A percentile compares a stretch with the other conserved stretches of the same genome.
phyloP scores from a whole-genome alignment of 345 rosid species.

The Bruguiera parviflora region DNA sequence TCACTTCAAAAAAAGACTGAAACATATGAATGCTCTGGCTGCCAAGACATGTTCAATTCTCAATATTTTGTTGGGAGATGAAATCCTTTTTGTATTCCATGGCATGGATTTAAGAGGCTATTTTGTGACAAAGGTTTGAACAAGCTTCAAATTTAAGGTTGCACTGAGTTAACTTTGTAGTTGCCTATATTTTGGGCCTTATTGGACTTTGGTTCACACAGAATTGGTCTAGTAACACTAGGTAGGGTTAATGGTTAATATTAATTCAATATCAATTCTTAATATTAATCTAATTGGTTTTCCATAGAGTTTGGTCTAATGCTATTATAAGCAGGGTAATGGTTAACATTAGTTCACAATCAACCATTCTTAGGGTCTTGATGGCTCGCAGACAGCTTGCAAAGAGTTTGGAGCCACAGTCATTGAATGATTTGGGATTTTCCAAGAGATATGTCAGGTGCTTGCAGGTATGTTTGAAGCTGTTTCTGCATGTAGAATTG shows the following conservation, averaged over 20 bases:
- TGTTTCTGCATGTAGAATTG: constrained; percentile 7
- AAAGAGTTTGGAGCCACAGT: constrained; percentile 82
- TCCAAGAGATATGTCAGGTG: constrained; percentile 95
- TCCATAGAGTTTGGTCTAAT: not conserved
- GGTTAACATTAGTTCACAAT: constrained; percentile 9
- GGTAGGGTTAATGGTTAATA: not conserved
- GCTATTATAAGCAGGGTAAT: not conserved
- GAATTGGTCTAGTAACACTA: not conserved
- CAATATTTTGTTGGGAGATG: no score
- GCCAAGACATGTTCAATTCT: no score
- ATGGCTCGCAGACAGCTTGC: constrained; percentile 88
- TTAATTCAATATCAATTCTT: not conserved
- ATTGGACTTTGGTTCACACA: not conserved
- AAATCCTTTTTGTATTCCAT: no score
- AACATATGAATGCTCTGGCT: no score
- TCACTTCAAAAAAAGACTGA: no score
- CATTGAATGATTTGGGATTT: constrained; percentile 87
- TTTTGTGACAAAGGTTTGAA: no score
- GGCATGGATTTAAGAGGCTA: no score
- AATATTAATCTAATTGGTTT: not conserved
- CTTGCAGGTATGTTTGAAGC: constrained; percentile 63
- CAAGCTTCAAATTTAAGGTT: no score
- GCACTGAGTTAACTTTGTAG: not conserved
- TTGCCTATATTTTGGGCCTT: not conserved
- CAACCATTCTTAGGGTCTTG: constrained; percentile 58